phyloP scores from a whole-genome alignment of 176 grass and related monocot species.

The Eremochloa ophiuroides region DNA sequence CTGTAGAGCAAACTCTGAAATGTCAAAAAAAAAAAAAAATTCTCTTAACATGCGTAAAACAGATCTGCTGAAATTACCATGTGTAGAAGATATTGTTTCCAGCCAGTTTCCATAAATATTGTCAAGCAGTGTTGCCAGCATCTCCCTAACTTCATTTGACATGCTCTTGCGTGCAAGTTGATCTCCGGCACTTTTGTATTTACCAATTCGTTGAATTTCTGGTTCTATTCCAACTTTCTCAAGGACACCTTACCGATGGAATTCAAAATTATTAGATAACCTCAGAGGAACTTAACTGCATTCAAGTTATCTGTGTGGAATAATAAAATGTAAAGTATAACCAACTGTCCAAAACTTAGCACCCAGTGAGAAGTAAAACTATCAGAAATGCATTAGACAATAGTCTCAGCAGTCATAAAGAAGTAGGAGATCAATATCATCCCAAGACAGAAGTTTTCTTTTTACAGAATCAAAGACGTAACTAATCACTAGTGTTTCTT shows the following conservation, averaged over 20 bases:
- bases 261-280: conserved; percentile 27
- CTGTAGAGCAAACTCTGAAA: conserved; percentile 44
- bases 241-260: conserved; percentile 47
- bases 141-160: conserved; percentile 94
- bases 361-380: conserved; percentile 10
- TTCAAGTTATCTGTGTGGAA: conserved; percentile 15
- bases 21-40: too few relatives aligned
- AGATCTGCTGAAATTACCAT: conserved; percentile 48
- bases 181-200: conserved; percentile 88
- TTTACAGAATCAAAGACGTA: neutral
- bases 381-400: conserved; percentile 22
- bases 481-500: neutral
- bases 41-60: conserved; percentile 28
- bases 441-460: neutral
- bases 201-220: conserved; percentile 87
- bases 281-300: conserved; percentile 15
- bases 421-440: neutral
- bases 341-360: conserved; percentile 1
- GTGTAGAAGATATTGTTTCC: conserved; percentile 73
- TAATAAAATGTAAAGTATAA: conserved; percentile 2
- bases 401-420: neutral
- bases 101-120: conserved; percentile 97
- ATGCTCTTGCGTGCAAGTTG: conserved; percentile 65
- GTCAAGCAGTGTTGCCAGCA: conserved; percentile 72
- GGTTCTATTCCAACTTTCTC: conserved; percentile 90